A percentile compares a stretch with the other conserved stretches of the same genome.
These are phyloP conservation scores for Dimargaris cristalligena DNA, from an alignment of 192 early-diverging fungal species.

Conservation along the genomic window DNA sequence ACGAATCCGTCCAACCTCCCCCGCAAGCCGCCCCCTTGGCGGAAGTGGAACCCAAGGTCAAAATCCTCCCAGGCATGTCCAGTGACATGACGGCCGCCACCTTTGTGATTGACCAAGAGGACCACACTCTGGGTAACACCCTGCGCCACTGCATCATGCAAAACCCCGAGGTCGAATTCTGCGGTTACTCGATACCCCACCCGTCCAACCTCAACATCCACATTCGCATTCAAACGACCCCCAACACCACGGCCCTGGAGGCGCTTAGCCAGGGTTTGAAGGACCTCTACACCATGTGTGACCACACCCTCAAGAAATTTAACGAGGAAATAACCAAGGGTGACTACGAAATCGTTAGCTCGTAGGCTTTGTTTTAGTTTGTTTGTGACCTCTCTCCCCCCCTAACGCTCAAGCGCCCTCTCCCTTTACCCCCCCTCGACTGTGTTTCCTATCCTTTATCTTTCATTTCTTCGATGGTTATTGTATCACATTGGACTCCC, in stretches of 20 bases:
- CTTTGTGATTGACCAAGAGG: constrained; percentile 80
- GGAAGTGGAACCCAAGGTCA: constrained; percentile 22
- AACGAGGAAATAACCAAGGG: constrained; percentile 35
- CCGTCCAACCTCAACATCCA: constrained; percentile 87
- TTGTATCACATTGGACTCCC: no score
- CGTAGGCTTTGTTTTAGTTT: no score
- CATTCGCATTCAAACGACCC: constrained; percentile 83
- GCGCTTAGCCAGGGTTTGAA: constrained; percentile 76
- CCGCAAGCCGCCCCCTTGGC: constrained; percentile 1
- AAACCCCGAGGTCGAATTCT: constrained; percentile 80
- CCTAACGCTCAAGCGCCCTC: no score
- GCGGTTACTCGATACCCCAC: constrained; percentile 94
- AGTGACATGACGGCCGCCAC: constrained; percentile 64
- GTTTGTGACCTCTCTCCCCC: no score
- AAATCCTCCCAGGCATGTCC: constrained; percentile 33
- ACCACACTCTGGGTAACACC: constrained; percentile 92
- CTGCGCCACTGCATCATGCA: constrained; percentile 89
- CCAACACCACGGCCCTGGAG: constrained; percentile 64
- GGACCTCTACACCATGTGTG: constrained; percentile 57
- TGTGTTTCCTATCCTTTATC: no score
- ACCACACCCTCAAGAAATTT: constrained; percentile 46
- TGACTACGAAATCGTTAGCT: constrained; percentile 33
- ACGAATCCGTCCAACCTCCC: background rate
- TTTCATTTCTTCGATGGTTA: no score
- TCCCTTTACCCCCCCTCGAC: no score